A percentile compares a stretch with the other conserved stretches of the same genome.
phyloP scores from a whole-genome alignment of 1,284 basidiomycete genomes.

The Cryptococcus sp. region DNA sequence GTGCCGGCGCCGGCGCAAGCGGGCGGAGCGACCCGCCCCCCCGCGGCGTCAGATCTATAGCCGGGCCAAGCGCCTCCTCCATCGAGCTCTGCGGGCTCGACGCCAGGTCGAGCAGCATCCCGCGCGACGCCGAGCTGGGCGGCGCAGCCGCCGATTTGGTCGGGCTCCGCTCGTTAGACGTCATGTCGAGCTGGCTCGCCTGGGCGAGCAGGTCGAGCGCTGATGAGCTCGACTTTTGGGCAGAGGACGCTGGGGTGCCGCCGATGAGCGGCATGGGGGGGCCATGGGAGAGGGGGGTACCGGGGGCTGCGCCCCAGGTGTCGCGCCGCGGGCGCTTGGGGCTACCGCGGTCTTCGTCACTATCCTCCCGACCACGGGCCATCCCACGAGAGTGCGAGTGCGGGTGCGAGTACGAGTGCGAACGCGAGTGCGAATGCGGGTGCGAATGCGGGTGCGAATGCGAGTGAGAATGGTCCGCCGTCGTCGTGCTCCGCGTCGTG shows the following conservation, averaged over 20 bases:
- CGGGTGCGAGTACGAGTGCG: no score
- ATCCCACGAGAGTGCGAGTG: no score
- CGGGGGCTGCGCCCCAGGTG: slow-evolving; percentile 5
- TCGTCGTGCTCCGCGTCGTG: slow-evolving; percentile 19
- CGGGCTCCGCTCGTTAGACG: slow-evolving; percentile 14
- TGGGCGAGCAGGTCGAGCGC: slow-evolving; percentile 44
- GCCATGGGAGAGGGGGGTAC: not conserved
- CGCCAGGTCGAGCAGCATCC: slow-evolving; percentile 2
- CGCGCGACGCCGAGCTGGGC: slow-evolving; percentile 19
- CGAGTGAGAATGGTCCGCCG: no score
- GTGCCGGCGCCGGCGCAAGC: no score
- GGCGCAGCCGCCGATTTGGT: slow-evolving; percentile 4
- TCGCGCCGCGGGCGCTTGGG: slow-evolving; percentile 27
- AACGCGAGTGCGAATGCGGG: no score
- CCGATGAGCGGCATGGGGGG: not conserved
- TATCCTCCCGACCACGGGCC: slow-evolving; percentile 13
- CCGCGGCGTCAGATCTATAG: slow-evolving; percentile 30
- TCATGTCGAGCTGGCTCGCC: slow-evolving; percentile 39
- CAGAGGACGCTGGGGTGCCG: not conserved
- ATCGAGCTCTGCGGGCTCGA: slow-evolving; percentile 9
- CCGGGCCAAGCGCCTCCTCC: slow-evolving; percentile 28
- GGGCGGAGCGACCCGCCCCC: no score
- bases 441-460: no score
- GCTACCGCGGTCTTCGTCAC: slow-evolving; percentile 22
- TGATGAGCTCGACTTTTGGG: slow-evolving; percentile 20